Evolutionary conservation across 192 early-diverging fungal species (phyloP), one percentile per base, ranked within the genome.

Genomic region (Coemansia nantahalensis): DNA sequence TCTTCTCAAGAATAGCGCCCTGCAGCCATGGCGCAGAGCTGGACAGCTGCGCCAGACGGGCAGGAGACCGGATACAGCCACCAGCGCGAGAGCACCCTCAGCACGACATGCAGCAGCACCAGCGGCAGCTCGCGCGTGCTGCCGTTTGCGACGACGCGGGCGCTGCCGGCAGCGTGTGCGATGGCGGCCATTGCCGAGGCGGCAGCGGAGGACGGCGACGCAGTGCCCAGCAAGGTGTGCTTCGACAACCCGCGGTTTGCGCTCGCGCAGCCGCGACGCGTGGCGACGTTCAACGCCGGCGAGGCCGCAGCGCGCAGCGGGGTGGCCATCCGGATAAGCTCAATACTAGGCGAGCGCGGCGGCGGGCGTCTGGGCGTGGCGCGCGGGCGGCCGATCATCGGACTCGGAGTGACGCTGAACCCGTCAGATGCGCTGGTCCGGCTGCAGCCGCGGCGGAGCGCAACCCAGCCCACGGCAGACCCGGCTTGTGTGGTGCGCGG

Each of bases 401-500:
- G 70, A 0, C 52, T 74, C 0, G 70, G 70, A 1, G 32, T 74
- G 8, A 74, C 70, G 15, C 47, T 74, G 48, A 74, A 74, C 19
- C 70, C 70, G 0, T 59, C 63, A 15, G 70, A 74, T 26, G 44
- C 59, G 1, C 48, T 74, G 18, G 70, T 74, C 7, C 28, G 44
- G 12, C 35, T 73, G n/a, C 62, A 65, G 54, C 52, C 58, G 13
- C 51, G 57, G 2, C 30, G 56, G 19, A 28, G 44, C 39, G 45
- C 24, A 3, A 32, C 59, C 16, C 43, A 40, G 15, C 37, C 39
- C 1, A 32, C 34, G 23, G 35, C 39, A 33, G 24, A 4, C 28
- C 37, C 16, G 30, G 23, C 31, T 31, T 32, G 7, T 6, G 42
- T 47, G 26, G 4, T 47, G 23, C 39, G 44, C 30, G 42, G 32